phyloP scores from a whole-genome alignment of 352 stramenopile genomes.

The Globisporangium paroecandrum region DNA sequence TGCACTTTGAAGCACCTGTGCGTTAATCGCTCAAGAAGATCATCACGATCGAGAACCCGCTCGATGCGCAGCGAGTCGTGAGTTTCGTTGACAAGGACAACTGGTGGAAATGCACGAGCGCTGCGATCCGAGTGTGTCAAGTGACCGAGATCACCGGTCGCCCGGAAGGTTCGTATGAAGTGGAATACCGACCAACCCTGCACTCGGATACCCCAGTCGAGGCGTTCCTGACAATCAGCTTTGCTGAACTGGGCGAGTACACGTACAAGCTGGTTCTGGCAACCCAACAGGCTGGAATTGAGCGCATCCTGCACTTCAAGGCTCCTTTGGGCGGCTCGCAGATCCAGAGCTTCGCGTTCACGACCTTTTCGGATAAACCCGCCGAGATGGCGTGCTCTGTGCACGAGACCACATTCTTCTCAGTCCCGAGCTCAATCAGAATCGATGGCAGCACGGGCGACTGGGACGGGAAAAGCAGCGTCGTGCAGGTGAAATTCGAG shows the following conservation, averaged over 20 bases:
- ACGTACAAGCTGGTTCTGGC: constrained; percentile 77
- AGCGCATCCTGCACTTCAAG: constrained; percentile 80
- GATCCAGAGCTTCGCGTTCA: constrained; percentile 80
- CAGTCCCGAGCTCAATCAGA: constrained; percentile 39
- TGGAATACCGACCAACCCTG: constrained; percentile 87
- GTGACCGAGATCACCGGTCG: constrained; percentile 65
- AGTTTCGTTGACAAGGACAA: constrained; percentile 53
- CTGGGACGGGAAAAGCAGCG: constrained; percentile 74
- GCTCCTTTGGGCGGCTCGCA: constrained; percentile 74
- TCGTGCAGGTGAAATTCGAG: constrained; percentile 83
- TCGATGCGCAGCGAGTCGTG: constrained; percentile 43
- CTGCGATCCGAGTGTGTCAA: constrained; percentile 66
- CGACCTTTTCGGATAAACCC: constrained; percentile 35
- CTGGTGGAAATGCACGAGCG: constrained; percentile 83
- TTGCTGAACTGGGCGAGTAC: constrained; percentile 87
- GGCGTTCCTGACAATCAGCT: constrained; percentile 66
- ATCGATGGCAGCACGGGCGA: constrained; percentile 41
- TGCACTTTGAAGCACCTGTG: constrained; percentile 82
- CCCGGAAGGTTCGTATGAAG: constrained; percentile 82
- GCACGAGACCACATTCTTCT: constrained; percentile 65
- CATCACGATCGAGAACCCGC: constrained; percentile 91
- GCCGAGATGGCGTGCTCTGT: constrained; percentile 60
- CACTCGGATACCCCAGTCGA: constrained; percentile 41
- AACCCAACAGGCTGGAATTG: constrained; percentile 65
- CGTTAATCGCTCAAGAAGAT: constrained; percentile 75